Base-by-base conservation (phyloP, 192 early-diverging fungal species). In the Lobosporangium transversale region DNA sequence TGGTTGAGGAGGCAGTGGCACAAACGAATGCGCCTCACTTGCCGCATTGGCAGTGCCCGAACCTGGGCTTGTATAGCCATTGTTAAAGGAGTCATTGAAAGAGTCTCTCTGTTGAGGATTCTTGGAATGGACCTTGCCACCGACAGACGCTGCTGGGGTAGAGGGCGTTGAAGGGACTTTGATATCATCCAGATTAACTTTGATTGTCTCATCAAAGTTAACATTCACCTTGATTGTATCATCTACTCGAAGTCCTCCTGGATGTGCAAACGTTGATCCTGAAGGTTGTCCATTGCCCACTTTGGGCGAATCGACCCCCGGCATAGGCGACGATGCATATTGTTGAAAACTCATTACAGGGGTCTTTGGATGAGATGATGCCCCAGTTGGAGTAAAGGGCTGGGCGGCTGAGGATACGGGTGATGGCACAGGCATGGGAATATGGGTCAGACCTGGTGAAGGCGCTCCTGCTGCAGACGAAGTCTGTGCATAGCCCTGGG, bases 181-280 rank as follows among this genome's bases (percentile, higher is more conserved):
- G 40, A 70, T 70, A 50, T 70, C 68, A 17, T 70, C 68, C 43
- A 70, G 50, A 40, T 61, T 56, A 3, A 70, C 68, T 53, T 70
- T 70, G 59, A 70, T 56, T 1, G 58, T 50, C 2, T 70, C 68
- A 20, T 70, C 59, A n/a, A 40, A 11, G 27, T 58, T 42, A 12
- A 61, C 37, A 9, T 58, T 11, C 6, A 42, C 44, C 26, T 52
- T 61, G 58, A 45, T 59, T 49, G 4, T 26, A 20, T 62, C 17
- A 27, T 47, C 52, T 14, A 27, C 24, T 32, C 58, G 64, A 37
- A 43, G 15, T 45, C 51, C 53, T 21, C 27, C 33, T 2, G 47
- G 30, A 50, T 40, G 37, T 10, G 14, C 7, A 10, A 14, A 7
- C 14, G 37, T 40, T 40, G 37, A 14, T 40, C 7, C 7, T 40